Percentiles rank a stretch among this genome's conserved stretches.
These are phyloP conservation scores for Annulohypoxylon stygium DNA, from an alignment of 495 filamentous ascomycete species.

Conservation along the genomic window DNA sequence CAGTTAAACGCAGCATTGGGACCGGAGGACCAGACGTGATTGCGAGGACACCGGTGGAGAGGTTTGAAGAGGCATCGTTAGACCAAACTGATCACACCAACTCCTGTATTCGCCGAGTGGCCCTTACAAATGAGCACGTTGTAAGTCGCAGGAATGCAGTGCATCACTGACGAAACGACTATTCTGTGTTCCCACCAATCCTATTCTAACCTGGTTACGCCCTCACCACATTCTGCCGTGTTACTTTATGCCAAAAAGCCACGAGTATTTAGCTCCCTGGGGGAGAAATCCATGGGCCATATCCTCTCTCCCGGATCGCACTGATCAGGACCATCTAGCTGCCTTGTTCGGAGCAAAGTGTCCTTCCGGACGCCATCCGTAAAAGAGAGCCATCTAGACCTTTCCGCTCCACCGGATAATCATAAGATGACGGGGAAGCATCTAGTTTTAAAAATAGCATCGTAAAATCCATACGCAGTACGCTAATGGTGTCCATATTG, in stretches of 20 bases:
- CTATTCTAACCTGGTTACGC: slow-evolving; percentile 7
- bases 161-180: slow-evolving; percentile 21
- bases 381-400: slow-evolving; percentile 20
- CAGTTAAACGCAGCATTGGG: slow-evolving; percentile 9
- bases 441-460: slow-evolving; percentile 33
- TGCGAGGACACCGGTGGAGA: slow-evolving; percentile 24
- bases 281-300: background rate
- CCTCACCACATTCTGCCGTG: slow-evolving; percentile 21
- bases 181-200: slow-evolving; percentile 17
- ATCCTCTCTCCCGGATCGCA: background rate
- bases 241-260: slow-evolving; percentile 28
- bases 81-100: slow-evolving; percentile 15
- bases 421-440: slow-evolving; percentile 6
- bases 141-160: slow-evolving; percentile 34
- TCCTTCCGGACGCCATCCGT: background rate
- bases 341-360: slow-evolving; percentile 15
- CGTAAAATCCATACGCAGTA: background rate
- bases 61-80: slow-evolving; percentile 23
- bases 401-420: slow-evolving; percentile 25
- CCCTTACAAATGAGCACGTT: slow-evolving; percentile 28
- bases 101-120: slow-evolving; percentile 37
- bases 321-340: background rate
- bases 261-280: slow-evolving; percentile 14
- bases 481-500: background rate
- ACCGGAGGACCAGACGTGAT: slow-evolving; percentile 20